Percentiles rank a stretch among this genome's conserved stretches.
Evolutionary conservation across 2,329 filamentous ascomycete genomes (phyloP).

Genomic region (Diplodia mutila): DNA sequence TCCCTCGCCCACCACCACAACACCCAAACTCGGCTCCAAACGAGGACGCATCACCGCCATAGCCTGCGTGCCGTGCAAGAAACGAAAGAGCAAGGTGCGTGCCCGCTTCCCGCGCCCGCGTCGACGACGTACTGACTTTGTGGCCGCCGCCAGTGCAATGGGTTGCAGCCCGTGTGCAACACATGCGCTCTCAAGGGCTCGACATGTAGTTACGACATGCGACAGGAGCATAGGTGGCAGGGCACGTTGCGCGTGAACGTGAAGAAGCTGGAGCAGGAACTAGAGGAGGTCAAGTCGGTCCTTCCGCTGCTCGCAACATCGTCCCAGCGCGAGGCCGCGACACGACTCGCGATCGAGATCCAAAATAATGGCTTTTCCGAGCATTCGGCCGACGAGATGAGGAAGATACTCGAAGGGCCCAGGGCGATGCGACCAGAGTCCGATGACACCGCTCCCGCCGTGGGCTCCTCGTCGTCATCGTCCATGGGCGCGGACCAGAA

Average conservation of each 20-base stretch:
- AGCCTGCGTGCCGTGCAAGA: conserved; percentile 45
- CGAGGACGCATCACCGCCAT: conserved; percentile 40
- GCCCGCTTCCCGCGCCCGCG: neutral
- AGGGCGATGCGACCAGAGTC: neutral
- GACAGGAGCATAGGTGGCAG: conserved; percentile 45
- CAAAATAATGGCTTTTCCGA: conserved; percentile 44
- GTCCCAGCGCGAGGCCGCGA: conserved; percentile 40
- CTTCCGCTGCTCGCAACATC: conserved; percentile 41
- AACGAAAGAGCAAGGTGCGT: conserved; percentile 44
- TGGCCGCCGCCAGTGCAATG: conserved; percentile 37
- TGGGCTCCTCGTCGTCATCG: conserved; percentile 10
- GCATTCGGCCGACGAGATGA: conserved; percentile 43
- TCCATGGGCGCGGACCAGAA: conserved; percentile 15
- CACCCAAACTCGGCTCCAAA: conserved; percentile 24
- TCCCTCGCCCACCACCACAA: conserved; percentile 26
- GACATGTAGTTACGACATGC: conserved; percentile 44
- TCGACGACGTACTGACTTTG: conserved; percentile 26
- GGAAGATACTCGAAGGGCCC: conserved; percentile 39
- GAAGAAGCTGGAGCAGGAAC: conserved; percentile 41
- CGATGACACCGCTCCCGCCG: conserved; percentile 3
- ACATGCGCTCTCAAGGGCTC: conserved; percentile 45
- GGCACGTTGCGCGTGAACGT: conserved; percentile 44
- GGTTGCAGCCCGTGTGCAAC: conserved; percentile 44
- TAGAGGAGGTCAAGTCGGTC: conserved; percentile 46
- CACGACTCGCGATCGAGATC: conserved; percentile 42